Percentiles rank a stretch among this genome's conserved stretches.
Evolutionary conservation across 306 rosid genomes (phyloP).

Genomic region (Dalbergia cultrata): DNA sequence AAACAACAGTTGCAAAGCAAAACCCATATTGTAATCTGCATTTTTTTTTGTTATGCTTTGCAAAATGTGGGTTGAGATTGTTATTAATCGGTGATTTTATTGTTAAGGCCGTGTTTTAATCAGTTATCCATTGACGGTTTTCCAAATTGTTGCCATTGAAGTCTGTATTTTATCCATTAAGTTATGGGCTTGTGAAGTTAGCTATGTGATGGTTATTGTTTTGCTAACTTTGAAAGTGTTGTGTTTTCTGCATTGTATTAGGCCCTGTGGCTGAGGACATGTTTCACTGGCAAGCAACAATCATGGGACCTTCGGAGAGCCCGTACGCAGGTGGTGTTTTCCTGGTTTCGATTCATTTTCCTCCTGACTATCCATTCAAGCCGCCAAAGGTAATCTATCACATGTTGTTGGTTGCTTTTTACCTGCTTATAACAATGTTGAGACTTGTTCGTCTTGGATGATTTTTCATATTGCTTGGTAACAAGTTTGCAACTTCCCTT

Average conservation of each 20-base stretch:
- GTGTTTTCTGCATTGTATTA: conserved; percentile 31
- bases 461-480: neutral
- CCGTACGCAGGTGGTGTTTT: conserved; percentile 89
- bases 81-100: neutral
- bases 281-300: conserved; percentile 96
- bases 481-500: neutral
- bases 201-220: neutral
- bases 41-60: neutral
- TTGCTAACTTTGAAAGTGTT: neutral
- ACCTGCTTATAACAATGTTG: neutral
- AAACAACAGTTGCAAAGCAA: neutral
- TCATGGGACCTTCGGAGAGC: conserved; percentile 91
- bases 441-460: conserved; percentile 3
- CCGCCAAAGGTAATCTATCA: conserved; percentile 77
- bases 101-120: neutral
- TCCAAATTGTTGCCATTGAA: neutral
- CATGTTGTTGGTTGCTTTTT: neutral
- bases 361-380: conserved; percentile 94
- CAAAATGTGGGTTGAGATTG: neutral
- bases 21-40: neutral
- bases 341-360: conserved; percentile 83
- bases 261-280: conserved; percentile 97
- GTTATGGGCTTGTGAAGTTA: neutral
- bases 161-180: neutral
- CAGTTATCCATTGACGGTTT: neutral